Percentiles rank a stretch among this genome's conserved stretches.
Conservation (phyloP, 2,329 filamentous ascomycete species). For the Talaromyces islandicus region DNA sequence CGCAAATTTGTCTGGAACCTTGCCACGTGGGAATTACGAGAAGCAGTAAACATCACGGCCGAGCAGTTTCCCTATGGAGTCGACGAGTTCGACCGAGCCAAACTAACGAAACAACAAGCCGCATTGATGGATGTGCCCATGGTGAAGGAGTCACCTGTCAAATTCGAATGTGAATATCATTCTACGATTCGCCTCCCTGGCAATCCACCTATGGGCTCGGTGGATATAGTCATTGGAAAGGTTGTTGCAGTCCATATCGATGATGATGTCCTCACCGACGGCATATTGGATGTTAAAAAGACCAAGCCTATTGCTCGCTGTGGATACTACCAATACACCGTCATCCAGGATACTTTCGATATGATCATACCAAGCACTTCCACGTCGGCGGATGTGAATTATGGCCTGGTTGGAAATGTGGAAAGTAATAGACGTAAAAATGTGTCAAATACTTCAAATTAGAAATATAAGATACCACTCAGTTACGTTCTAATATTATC, state of each 20-base stretch:
- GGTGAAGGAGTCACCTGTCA: conserved; percentile 49
- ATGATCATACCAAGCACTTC: conserved; percentile 35
- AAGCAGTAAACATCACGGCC: conserved; percentile 51
- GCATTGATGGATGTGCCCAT: conserved; percentile 42
- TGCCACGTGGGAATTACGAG: conserved; percentile 50
- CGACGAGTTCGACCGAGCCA: conserved; percentile 51
- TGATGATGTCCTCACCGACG: conserved; percentile 50
- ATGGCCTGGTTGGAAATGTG: background rate
- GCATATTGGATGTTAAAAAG: conserved; percentile 51
- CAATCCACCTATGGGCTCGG: conserved; percentile 52
- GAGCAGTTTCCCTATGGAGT: conserved; percentile 40
- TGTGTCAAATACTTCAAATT: background rate
- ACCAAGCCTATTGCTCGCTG: conserved; percentile 55
- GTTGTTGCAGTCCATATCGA: conserved; percentile 55
- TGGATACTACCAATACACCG: conserved; percentile 56
- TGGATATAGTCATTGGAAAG: conserved; percentile 53
- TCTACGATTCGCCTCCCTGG: conserved; percentile 50
- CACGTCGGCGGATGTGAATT: background rate
- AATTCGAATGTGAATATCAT: conserved; percentile 55
- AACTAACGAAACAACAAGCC: conserved; percentile 44
- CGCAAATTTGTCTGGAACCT: conserved; percentile 56
- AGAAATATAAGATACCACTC: background rate
- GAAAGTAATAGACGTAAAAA: background rate
- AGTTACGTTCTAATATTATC: background rate
- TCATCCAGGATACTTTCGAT: conserved; percentile 52